Evolutionary conservation across 768 basidiomycete species (phyloP), one percentile per base, ranked within the genome.

Genomic region (Lentinula boryana): DNA sequence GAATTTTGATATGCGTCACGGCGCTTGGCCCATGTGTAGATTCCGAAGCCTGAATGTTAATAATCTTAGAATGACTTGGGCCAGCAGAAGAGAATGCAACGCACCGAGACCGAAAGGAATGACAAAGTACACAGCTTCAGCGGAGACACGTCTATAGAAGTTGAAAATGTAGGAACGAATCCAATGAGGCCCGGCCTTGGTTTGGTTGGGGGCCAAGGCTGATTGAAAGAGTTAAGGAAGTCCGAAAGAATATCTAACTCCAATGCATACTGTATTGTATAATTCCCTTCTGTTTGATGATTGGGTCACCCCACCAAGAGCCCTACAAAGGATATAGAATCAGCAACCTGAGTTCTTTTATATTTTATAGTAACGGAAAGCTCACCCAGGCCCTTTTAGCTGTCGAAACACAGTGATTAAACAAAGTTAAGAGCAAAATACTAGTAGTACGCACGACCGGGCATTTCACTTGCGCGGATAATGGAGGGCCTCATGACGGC

Each of bases 241-340:
- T 12, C 9, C 13, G 7, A 31, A 23, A 44, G 3, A 9, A 10
- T 5, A 2, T 21, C 15, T 16, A 31, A 27, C 49, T 40, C 53
- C 48, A 43, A 8, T 16, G 84, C 92, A 76, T 68, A 96, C 95
- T 81, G 81, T 96, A 97, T 68, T 80, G 75, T 55, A 83, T 77
- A 61, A 95, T 80, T 56, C 94, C 93, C 75, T 82, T 92, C 69
- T 88, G 86, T 71, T 84, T 86, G 66, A 79, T 79, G 62, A 83
- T 77, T 63, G 75, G 75, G 75, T 89, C 86, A 76, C 93, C 94
- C 93, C 94, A 97, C 94, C 94, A 97, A 56, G 87, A 78, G 74
- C 81, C 89, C 92, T 95, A 70, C 35, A 60, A 51, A 57, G 35
- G 3, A 54, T 41, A 33, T 50, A 38, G 15, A n/a, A 38, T 27